Conservation (phyloP, 352 stramenopile species). For the Globisporangium middletonii region DNA sequence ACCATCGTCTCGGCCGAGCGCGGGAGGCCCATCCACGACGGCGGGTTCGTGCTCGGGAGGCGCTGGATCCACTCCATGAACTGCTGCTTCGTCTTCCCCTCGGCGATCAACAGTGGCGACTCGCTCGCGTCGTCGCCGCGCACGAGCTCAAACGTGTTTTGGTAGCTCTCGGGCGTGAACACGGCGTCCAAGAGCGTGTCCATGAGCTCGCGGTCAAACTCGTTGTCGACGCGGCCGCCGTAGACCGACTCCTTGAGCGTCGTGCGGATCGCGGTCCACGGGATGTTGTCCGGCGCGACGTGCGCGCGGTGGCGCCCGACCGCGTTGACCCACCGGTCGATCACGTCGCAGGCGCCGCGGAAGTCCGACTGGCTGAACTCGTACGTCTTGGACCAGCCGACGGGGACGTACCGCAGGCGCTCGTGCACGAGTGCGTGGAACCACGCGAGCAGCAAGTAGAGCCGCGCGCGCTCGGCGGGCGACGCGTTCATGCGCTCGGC, state of each 20-base stretch:
- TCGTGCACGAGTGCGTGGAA: conserved; percentile 99
- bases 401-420: conserved; percentile 95
- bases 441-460: conserved; percentile 98
- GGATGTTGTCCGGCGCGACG: conserved; percentile 95
- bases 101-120: conserved; percentile 60
- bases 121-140: conserved; percentile 13
- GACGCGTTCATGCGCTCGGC: conserved; percentile 88
- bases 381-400: conserved; percentile 98
- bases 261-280: conserved; percentile 96
- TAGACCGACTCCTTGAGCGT: conserved; percentile 97
- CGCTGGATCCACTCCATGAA: conserved; percentile 89
- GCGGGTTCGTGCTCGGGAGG: conserved; percentile 88
- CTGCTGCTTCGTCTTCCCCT: conserved; percentile 89
- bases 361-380: conserved; percentile 99
- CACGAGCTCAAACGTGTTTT: conserved; percentile 79
- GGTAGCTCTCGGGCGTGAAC: conserved; percentile 94
- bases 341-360: conserved; percentile 94
- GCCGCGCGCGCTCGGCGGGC: conserved; percentile 82
- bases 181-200: conserved; percentile 90
- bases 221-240: conserved; percentile 95
- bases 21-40: conserved; percentile 90
- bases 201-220: conserved; percentile 95
- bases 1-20: conserved; percentile 90
- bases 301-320: conserved; percentile 76
- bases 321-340: conserved; percentile 96